phyloP scores from a whole-genome alignment of 2,329 filamentous ascomycete species.

The Alternaria metachromatica region DNA sequence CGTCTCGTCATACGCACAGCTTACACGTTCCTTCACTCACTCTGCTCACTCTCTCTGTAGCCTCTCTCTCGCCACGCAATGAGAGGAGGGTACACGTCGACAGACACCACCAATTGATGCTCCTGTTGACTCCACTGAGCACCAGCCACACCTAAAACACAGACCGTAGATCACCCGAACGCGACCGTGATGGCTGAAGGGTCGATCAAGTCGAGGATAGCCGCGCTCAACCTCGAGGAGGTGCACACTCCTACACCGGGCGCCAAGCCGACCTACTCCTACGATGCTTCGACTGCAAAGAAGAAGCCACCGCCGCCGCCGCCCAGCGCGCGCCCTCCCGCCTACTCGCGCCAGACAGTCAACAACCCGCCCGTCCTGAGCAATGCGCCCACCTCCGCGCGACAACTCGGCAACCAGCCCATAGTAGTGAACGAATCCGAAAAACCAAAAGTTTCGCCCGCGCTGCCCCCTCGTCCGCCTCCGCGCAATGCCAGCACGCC shows the following conservation, averaged over 20 bases:
- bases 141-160: slow-evolving; percentile 15
- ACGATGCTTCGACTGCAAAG: slow-evolving; percentile 43
- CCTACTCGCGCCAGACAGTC: slow-evolving; percentile 42
- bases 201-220: slow-evolving; percentile 56
- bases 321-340: slow-evolving; percentile 45
- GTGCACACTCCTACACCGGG: slow-evolving; percentile 49
- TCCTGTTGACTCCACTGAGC: slow-evolving; percentile 4
- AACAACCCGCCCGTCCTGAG: slow-evolving; percentile 51
- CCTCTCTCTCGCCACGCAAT: neutral
- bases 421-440: slow-evolving; percentile 21
- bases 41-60: neutral
- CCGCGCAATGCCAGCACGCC: slow-evolving; percentile 56
- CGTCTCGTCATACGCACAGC: slow-evolving; percentile 7
- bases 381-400: slow-evolving; percentile 42
- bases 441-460: slow-evolving; percentile 33
- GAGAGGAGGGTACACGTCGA: slow-evolving; percentile 8
- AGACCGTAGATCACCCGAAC: slow-evolving; percentile 11
- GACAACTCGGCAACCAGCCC: slow-evolving; percentile 51
- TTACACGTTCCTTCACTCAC: neutral
- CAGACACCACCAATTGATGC: slow-evolving; percentile 4
- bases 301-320: slow-evolving; percentile 49
- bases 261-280: slow-evolving; percentile 44
- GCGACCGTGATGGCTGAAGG: slow-evolving; percentile 40
- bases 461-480: slow-evolving; percentile 51
- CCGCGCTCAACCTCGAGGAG: slow-evolving; percentile 56